Percentiles rank a stretch among this genome's conserved stretches.
These are phyloP conservation scores for Fusarium circinatum DNA, from an alignment of 2,329 filamentous ascomycete species.

Conservation along the genomic window DNA sequence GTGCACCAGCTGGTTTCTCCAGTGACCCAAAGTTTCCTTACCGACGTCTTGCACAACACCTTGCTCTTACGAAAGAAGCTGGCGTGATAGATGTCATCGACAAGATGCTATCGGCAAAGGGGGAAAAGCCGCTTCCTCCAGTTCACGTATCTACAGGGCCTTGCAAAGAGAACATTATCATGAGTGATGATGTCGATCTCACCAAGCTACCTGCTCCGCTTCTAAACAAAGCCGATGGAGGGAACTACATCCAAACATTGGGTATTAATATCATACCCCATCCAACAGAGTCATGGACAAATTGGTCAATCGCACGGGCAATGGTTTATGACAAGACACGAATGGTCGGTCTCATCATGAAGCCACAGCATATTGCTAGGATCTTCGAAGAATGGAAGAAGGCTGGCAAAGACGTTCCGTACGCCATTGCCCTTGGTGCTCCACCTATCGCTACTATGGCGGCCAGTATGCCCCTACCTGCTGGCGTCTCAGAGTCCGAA, in stretches of 20 bases:
- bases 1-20: not conserved
- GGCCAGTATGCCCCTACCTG: not conserved
- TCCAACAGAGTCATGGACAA: not conserved
- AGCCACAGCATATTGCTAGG: not conserved
- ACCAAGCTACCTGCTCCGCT: not conserved
- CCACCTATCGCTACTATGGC: not conserved
- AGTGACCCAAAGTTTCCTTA: not conserved
- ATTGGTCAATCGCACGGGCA: not conserved
- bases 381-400: not conserved
- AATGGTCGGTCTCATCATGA: not conserved
- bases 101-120: not conserved
- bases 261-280: not conserved
- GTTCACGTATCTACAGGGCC: not conserved
- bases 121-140: not conserved
- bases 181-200: not conserved
- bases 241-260: not conserved
- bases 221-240: not conserved
- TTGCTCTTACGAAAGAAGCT: not conserved
- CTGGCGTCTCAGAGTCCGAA: not conserved
- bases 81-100: not conserved
- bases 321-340: not conserved
- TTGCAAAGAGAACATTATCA: not conserved
- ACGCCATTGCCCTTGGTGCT: not conserved
- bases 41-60: not conserved
- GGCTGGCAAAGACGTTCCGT: not conserved